These are phyloP conservation scores for Solanum chiquidenum DNA, from an alignment of 257 asterid genomes.

Conservation along the genomic window DNA sequence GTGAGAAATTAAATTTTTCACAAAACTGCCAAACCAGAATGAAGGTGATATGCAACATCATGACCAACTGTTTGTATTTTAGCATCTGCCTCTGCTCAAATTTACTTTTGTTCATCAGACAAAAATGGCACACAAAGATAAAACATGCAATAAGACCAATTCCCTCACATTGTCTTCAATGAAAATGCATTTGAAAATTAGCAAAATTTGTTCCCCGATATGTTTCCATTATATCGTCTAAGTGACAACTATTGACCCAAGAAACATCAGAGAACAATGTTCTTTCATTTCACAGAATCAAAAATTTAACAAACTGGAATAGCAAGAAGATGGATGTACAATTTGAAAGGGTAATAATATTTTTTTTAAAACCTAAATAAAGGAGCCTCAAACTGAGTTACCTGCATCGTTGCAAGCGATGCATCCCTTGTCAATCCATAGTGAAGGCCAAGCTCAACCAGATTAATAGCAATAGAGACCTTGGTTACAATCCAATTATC, in stretches of 20 bases:
- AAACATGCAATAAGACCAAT: not conserved
- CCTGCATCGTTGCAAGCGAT: constrained; percentile 92
- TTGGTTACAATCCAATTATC: constrained; percentile 51
- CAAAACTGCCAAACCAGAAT: not conserved
- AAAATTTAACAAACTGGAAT: not conserved
- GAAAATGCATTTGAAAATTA: not conserved
- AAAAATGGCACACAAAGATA: not conserved
- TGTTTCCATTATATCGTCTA: not conserved
- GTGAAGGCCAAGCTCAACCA: constrained; percentile 79
- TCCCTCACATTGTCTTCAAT: not conserved
- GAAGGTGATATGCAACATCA: not conserved
- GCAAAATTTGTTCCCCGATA: not conserved
- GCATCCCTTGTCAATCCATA: constrained; percentile 80
- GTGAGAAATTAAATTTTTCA: not conserved
- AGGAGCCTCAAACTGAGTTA: constrained; percentile 14
- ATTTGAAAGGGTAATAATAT: not conserved
- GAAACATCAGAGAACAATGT: not conserved
- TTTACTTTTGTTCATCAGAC: not conserved
- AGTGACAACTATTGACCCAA: not conserved
- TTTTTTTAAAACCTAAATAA: not conserved
- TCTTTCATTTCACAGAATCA: not conserved
- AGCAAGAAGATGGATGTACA: not conserved
- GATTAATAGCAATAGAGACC: constrained; percentile 56
- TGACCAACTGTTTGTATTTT: not conserved
- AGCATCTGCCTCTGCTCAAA: not conserved